These are phyloP conservation scores for Coniochaeta sp. DNA, from an alignment of 2,329 filamentous ascomycete species.

Conservation along the genomic window DNA sequence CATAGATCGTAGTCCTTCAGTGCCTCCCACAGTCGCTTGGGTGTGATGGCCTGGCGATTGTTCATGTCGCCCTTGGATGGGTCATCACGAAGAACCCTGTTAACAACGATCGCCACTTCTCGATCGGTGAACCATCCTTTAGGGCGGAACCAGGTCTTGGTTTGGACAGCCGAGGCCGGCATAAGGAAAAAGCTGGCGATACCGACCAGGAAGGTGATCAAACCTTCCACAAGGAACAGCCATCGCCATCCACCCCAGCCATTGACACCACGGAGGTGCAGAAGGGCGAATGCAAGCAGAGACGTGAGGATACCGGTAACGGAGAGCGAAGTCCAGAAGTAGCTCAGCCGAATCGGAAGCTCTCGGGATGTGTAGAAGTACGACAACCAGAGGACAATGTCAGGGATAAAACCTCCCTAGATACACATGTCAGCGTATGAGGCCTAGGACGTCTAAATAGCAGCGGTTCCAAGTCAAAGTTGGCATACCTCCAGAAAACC, in stretches of 20 bases:
- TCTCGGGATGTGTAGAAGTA: constrained; percentile 23
- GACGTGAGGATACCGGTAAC: constrained; percentile 23
- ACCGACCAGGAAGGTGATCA: constrained; percentile 3
- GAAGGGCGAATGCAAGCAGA: constrained; percentile 26
- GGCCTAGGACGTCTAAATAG: not conserved
- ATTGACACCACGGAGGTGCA: constrained; percentile 27
- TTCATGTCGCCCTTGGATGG: constrained; percentile 51
- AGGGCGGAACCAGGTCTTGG: constrained; percentile 6
- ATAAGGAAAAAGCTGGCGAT: constrained; percentile 5
- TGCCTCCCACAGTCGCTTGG: constrained; percentile 36
- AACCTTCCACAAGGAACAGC: constrained; percentile 49
- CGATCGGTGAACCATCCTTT: constrained; percentile 17
- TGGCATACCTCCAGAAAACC: constrained; percentile 14
- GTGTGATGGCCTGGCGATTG: constrained; percentile 46
- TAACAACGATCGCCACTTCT: constrained; percentile 50
- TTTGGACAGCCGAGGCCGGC: constrained; percentile 3
- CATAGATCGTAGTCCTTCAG: constrained; percentile 49
- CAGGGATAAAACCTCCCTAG: constrained; percentile 19
- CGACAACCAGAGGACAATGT: constrained; percentile 16
- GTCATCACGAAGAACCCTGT: constrained; percentile 48
- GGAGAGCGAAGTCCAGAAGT: constrained; percentile 29
- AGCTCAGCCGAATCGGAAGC: constrained; percentile 28
- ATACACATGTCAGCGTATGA: not conserved
- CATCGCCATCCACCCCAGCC: constrained; percentile 34
- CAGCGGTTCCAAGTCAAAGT: not conserved